Base-by-base conservation (phyloP, 2,329 filamentous ascomycete genomes). In the Tolypocladium endophyticum region DNA sequence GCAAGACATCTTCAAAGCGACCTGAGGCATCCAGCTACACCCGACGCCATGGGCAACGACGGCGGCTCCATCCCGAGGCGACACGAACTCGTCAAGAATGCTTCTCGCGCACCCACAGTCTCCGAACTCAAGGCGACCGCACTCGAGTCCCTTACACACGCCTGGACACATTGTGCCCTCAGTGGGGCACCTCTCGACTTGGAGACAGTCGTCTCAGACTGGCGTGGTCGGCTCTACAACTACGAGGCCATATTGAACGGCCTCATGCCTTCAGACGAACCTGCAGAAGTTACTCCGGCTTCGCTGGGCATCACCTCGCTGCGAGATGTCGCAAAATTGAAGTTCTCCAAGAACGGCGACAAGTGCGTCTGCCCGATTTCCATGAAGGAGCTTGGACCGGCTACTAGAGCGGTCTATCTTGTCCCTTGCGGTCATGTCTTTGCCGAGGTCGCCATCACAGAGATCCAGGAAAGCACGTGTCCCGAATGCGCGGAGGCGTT, bases 391-490 rank as follows among this genome's bases (percentile, higher is more conserved):
- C 76, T 99, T 30, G 94, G 94, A 0, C 86, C 92, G 0, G 80
- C 81, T 6, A 86, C 87, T 20, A 93, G 88, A 73, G 82, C 91
- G 0, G 90, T 96, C 1, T 99, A 97, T 68, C 69, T 99, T 3
- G 90, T 97, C 5, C 94, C 94, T 0, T 99, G 94, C 68, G 95
- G 94, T 0, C 95, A 99, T 77, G 92, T 90, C 0, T 97, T 97
- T 74, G 87, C 90, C 0, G 92, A 95, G 62, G 85, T 86, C 58
- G 91, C 92, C 9, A 87, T 97, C 64, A 89, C 87, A 65, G 89
- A 94, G 73, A 85, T 95, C n/a, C 71, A 77, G 3, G 87, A 89
- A 64, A 77, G 79, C 35, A 69, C 71, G 0, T 88, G 85, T 60
- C 82, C 84, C 0, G 82, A 93, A 75, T 99, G 94, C 73, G 90